Conservation (phyloP, 129 eudicot species). For the Tagetes erecta region DNA sequence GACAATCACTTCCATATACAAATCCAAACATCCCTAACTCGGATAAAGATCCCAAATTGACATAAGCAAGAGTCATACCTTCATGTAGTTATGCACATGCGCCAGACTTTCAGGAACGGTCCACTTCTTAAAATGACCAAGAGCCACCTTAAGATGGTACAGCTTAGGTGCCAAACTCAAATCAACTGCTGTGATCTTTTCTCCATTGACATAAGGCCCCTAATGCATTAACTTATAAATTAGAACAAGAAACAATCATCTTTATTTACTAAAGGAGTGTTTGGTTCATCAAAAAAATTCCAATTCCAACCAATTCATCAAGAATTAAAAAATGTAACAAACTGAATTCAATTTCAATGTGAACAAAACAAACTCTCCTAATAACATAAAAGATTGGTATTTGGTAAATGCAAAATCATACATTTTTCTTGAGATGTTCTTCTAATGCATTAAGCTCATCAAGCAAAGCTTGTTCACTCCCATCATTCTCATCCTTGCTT, state of each 20-base stretch:
- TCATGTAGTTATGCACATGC: conserved; percentile 62
- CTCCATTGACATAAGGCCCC: conserved; percentile 78
- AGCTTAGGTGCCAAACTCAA: conserved; percentile 83
- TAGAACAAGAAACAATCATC: neutral
- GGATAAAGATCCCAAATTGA: neutral
- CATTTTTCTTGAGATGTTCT: conserved; percentile 69
- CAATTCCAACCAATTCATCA: neutral
- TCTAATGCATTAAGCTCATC: conserved; percentile 79
- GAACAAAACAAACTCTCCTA: neutral
- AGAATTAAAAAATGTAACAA: neutral
- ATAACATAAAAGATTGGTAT: neutral
- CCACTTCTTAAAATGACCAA: conserved; percentile 81
- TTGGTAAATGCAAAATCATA: conserved; percentile 22
- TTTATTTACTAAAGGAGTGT: neutral
- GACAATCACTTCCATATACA: neutral
- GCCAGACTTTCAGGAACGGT: conserved; percentile 54
- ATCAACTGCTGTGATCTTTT: conserved; percentile 68
- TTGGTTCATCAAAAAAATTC: neutral
- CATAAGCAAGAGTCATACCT: conserved; percentile 42
- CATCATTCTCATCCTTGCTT: conserved; percentile 82
- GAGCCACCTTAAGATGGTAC: conserved; percentile 69
- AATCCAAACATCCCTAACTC: neutral
- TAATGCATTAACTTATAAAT: conserved; percentile 17
- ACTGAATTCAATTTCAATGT: neutral
- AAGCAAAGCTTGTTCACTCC: conserved; percentile 69